Conservation (phyloP, 2,329 filamentous ascomycete species). For the Diaporthe sp. region DNA sequence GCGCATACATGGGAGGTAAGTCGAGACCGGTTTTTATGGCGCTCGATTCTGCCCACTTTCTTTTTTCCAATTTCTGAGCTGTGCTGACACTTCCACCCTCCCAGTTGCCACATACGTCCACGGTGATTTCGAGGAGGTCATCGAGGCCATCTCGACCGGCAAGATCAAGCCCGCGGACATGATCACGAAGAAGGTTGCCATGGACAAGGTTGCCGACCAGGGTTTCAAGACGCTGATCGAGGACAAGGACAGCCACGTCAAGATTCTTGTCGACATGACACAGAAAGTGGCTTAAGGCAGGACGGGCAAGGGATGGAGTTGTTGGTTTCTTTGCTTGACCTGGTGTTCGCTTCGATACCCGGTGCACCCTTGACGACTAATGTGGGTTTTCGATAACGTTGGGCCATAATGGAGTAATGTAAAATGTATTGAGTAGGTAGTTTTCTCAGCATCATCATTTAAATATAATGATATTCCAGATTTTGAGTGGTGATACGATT, state of each 20-base stretch:
- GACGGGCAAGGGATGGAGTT: background rate
- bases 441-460: background rate
- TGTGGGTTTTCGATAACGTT: background rate
- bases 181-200: constrained; percentile 66
- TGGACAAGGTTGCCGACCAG: constrained; percentile 64
- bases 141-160: constrained; percentile 44
- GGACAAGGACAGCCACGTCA: constrained; percentile 68
- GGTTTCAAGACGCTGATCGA: constrained; percentile 66
- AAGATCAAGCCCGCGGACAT: constrained; percentile 61
- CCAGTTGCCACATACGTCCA: constrained; percentile 38
- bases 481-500: background rate
- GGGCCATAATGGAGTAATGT: constrained; percentile 3
- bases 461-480: background rate
- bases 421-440: background rate
- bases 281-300: constrained; percentile 27
- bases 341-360: constrained; percentile 35
- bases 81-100: background rate
- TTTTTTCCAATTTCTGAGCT: no score
- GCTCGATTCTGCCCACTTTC: background rate
- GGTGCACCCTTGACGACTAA: constrained; percentile 1
- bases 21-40: background rate
- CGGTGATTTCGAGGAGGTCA: constrained; percentile 45
- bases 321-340: constrained; percentile 15
- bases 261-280: constrained; percentile 62
- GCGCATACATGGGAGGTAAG: constrained; percentile 43